Conservation (phyloP, 495 filamentous ascomycete species). For the Corynascus novoguineensis region DNA sequence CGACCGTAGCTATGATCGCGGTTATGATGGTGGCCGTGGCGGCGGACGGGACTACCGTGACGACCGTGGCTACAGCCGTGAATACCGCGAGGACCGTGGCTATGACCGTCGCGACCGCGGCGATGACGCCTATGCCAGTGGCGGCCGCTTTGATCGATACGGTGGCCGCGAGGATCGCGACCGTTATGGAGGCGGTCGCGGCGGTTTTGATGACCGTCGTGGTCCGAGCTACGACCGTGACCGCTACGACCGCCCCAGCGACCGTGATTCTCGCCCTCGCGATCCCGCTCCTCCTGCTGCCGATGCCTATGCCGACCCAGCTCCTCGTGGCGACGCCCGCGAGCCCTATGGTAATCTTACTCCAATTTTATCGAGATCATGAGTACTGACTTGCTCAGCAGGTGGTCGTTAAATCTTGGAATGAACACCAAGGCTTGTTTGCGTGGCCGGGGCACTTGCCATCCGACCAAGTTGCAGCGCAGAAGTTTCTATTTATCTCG, state of each 20-base stretch:
- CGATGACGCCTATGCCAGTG: constrained; percentile 44
- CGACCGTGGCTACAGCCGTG: constrained; percentile 46
- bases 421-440: neutral
- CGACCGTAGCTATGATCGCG: constrained; percentile 51
- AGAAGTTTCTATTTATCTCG: constrained; percentile 24
- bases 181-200: constrained; percentile 37
- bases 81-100: constrained; percentile 58
- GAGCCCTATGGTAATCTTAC: constrained; percentile 35
- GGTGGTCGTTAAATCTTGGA: constrained; percentile 22
- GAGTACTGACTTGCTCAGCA: constrained; percentile 16
- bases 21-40: constrained; percentile 41
- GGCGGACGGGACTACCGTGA: constrained; percentile 47
- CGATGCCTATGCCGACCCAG: constrained; percentile 51
- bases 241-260: constrained; percentile 48
- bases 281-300: constrained; percentile 44
- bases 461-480: constrained; percentile 23
- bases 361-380: neutral
- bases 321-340: constrained; percentile 56
- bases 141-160: constrained; percentile 44
- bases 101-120: constrained; percentile 55
- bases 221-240: constrained; percentile 50
- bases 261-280: constrained; percentile 44
- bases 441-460: neutral
- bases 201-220: constrained; percentile 47
- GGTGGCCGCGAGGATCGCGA: constrained; percentile 41